Percentiles rank a stretch among this genome's conserved stretches.
Conservation (phyloP, 2,329 filamentous ascomycete genomes). For the Aspergillus puulaauensis region DNA sequence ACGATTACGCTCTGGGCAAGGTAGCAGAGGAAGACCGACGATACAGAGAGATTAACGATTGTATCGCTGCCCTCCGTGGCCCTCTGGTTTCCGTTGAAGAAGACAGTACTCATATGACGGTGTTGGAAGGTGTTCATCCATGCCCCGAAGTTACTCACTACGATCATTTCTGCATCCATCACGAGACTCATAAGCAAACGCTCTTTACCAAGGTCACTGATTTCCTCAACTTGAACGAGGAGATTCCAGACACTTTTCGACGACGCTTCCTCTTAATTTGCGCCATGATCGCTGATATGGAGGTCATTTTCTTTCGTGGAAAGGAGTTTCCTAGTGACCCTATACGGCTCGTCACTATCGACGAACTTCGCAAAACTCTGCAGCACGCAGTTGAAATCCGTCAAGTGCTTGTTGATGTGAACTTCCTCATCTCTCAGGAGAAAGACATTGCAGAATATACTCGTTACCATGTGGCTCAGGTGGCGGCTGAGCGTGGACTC, state of each 20-base stretch:
- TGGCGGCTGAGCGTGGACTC: constrained; percentile 9
- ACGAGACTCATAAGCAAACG: not conserved
- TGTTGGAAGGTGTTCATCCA: not conserved
- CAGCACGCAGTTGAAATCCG: constrained; percentile 16
- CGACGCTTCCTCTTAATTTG: not conserved
- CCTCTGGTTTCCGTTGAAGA: not conserved
- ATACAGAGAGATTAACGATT: constrained; percentile 14
- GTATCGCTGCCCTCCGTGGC: constrained; percentile 6
- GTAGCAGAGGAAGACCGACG: constrained; percentile 23
- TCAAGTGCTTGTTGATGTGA: constrained; percentile 14
- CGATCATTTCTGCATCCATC: not conserved
- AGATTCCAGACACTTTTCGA: not conserved
- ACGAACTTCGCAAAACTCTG: constrained; percentile 10
- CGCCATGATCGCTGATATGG: constrained; percentile 2
- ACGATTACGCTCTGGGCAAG: constrained; percentile 23
- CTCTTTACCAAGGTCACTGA: not conserved
- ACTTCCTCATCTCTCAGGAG: constrained; percentile 16
- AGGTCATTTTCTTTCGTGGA: constrained; percentile 23
- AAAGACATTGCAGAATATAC: constrained; percentile 9
- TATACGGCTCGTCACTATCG: constrained; percentile 8
- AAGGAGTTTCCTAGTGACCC: not conserved
- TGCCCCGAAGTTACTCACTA: not conserved
- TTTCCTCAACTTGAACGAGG: not conserved
- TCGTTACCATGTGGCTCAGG: constrained; percentile 7
- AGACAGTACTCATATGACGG: not conserved